These are phyloP conservation scores for Colletotrichum liriopes DNA, from an alignment of 2,329 filamentous ascomycete genomes.

Conservation along the genomic window DNA sequence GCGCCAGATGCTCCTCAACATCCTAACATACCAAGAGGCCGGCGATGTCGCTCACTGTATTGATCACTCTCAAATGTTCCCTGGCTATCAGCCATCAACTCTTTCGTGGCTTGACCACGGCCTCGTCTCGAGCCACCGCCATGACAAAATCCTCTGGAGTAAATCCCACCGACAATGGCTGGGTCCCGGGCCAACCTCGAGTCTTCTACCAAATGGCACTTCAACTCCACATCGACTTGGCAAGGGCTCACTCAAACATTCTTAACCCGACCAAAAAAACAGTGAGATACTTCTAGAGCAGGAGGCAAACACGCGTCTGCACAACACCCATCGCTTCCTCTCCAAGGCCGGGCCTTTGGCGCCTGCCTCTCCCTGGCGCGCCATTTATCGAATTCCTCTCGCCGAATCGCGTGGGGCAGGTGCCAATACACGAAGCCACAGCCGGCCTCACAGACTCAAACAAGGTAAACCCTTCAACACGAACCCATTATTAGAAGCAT, in stretches of 20 bases:
- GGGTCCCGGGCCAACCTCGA: background rate
- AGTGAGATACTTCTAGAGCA: background rate
- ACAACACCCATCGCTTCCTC: background rate
- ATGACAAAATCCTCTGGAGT: background rate
- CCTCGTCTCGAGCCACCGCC: background rate
- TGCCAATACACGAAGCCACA: background rate
- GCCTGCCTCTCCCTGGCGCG: background rate
- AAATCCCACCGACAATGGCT: background rate
- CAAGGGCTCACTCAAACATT: too few species aligned
- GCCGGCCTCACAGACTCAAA: background rate
- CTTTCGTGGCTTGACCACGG: background rate
- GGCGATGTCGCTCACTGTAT: background rate
- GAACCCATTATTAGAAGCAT: background rate
- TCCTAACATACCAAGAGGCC: background rate
- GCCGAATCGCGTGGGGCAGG: background rate
- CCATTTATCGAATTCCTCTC: background rate
- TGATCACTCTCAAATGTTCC: background rate
- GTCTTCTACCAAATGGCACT: background rate
- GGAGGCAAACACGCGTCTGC: background rate
- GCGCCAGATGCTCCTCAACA: background rate
- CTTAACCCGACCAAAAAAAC: background rate
- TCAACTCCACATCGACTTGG: background rate
- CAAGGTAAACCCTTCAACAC: background rate
- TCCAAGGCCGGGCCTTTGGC: background rate
- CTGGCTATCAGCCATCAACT: background rate